These are phyloP conservation scores for Candida sonorensis DNA, from an alignment of 805 yeast genomes.

Conservation along the genomic window DNA sequence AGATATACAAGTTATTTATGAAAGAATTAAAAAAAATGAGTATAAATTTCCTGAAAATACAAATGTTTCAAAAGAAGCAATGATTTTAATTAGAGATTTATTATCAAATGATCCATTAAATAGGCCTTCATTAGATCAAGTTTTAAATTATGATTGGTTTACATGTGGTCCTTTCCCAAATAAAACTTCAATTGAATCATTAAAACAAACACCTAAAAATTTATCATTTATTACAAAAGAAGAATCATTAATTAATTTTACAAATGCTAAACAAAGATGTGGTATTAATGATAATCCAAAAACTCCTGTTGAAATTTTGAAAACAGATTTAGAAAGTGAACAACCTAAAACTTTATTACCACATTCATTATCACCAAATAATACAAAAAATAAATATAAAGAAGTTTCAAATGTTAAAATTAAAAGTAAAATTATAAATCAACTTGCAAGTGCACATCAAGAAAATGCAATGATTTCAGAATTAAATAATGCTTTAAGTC, in stretches of 20 bases:
- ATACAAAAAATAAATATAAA: conserved; percentile 79
- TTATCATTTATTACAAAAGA: conserved; percentile 46
- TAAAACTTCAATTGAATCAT: conserved; percentile 52
- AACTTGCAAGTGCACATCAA: conserved; percentile 22
- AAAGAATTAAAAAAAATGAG: conserved; percentile 79
- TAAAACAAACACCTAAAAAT: conserved; percentile 55
- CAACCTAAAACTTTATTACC: conserved; percentile 70
- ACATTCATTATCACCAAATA: conserved; percentile 86
- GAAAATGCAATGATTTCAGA: conserved; percentile 22
- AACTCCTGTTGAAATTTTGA: conserved; percentile 64
- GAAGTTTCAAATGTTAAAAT: conserved; percentile 39
- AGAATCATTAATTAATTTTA: conserved; percentile 63
- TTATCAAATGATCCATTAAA: conserved; percentile 70
- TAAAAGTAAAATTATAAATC: conserved; percentile 21
- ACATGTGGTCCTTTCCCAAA: conserved; percentile 73
- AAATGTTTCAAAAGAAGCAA: conserved; percentile 63
- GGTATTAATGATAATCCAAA: conserved; percentile 44
- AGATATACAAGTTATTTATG: conserved; percentile 88
- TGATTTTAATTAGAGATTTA: conserved; percentile 61
- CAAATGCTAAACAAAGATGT: conserved; percentile 53
- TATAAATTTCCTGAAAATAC: conserved; percentile 64
- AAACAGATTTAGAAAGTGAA: conserved; percentile 63
- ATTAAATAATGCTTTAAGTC: conserved; percentile 21
- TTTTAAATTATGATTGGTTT: conserved; percentile 82
- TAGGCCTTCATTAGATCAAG: conserved; percentile 76